These are phyloP conservation scores for Yamadazyma dendronema DNA, from an alignment of 1,139 yeast genomes.

Conservation along the genomic window DNA sequence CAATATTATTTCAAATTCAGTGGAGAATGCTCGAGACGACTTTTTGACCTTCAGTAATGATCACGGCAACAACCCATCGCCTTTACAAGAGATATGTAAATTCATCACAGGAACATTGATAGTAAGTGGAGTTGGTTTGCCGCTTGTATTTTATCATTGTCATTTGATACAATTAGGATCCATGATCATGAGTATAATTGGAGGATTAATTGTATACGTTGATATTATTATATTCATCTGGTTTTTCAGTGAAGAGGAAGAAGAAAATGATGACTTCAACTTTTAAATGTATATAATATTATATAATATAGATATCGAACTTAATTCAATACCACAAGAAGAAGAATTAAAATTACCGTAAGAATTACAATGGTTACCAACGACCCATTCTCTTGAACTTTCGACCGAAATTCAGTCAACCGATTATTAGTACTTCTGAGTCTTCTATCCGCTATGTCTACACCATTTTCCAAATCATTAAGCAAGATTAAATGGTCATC, in stretches of 20 bases:
- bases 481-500: constrained; percentile 67
- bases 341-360: constrained; percentile 54
- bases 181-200: constrained; percentile 61
- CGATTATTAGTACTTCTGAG: constrained; percentile 55
- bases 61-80: constrained; percentile 39
- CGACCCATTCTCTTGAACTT: constrained; percentile 68
- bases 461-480: constrained; percentile 67
- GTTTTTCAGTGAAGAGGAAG: constrained; percentile 62
- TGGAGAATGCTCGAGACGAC: constrained; percentile 50
- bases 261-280: constrained; percentile 53
- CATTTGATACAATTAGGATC: constrained; percentile 56
- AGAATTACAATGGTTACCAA: constrained; percentile 67
- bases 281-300: constrained; percentile 29
- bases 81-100: constrained; percentile 59
- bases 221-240: constrained; percentile 69
- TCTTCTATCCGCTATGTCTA: constrained; percentile 53
- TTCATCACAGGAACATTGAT: constrained; percentile 65
- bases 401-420: constrained; percentile 52
- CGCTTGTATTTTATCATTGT: constrained; percentile 63
- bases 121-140: constrained; percentile 66
- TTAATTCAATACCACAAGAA: constrained; percentile 58
- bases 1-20: constrained; percentile 45
- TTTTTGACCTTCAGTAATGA: constrained; percentile 62
- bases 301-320: too few species aligned
- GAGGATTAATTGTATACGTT: constrained; percentile 70